Evolutionary conservation across 2,329 filamentous ascomycete species (phyloP).

Genomic region (Calonectria montana): DNA sequence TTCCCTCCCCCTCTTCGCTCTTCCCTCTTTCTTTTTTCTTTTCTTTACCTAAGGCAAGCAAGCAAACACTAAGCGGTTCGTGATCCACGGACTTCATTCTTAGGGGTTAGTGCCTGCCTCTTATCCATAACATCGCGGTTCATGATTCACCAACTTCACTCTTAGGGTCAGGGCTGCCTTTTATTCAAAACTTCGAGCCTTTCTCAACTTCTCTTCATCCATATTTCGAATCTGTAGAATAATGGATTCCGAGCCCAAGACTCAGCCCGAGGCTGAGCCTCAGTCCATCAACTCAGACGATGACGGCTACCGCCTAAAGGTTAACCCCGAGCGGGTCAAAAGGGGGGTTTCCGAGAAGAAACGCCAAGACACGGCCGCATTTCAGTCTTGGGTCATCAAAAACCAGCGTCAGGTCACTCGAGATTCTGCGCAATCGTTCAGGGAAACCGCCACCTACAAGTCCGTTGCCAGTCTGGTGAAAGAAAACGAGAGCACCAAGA

Average conservation of each 20-base stretch:
- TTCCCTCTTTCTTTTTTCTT: neutral
- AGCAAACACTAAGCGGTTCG: neutral
- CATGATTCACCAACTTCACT: neutral
- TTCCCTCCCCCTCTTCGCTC: too few relatives aligned
- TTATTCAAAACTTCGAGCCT: neutral
- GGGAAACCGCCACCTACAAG: conserved; percentile 42
- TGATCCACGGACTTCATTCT: neutral
- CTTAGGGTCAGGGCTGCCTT: too few relatives aligned
- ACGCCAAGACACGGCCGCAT: conserved; percentile 61
- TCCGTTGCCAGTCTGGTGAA: conserved; percentile 48
- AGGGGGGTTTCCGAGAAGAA: conserved; percentile 59
- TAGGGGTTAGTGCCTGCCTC: neutral
- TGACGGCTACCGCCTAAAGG: conserved; percentile 42
- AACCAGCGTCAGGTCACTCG: conserved; percentile 52
- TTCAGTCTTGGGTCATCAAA: conserved; percentile 56
- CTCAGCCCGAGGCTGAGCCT: conserved; percentile 6
- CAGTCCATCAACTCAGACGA: conserved; percentile 33
- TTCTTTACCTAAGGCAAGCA: neutral
- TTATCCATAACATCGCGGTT: neutral
- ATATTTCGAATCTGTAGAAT: too few relatives aligned
- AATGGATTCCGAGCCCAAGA: too few relatives aligned
- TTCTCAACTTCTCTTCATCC: neutral
- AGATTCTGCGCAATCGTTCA: conserved; percentile 35
- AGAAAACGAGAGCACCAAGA: conserved; percentile 57
- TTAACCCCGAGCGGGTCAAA: conserved; percentile 47